A percentile compares a stretch with the other conserved stretches of the same genome.
Conservation (phyloP, 2,329 filamentous ascomycete species). For the Exophiala oligosperma region DNA sequence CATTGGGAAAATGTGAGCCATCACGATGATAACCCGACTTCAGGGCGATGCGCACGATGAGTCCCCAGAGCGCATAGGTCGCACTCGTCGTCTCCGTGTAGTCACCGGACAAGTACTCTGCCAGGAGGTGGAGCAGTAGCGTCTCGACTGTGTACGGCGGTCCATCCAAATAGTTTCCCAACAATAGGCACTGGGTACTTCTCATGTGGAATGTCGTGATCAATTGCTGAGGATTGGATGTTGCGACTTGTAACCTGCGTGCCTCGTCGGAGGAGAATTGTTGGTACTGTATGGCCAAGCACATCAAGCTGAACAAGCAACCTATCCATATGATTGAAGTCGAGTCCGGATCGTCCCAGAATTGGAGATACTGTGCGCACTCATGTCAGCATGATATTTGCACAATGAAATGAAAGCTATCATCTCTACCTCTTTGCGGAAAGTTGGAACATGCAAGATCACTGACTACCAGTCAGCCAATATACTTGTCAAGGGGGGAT, state of each 20-base stretch:
- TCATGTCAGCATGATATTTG: not conserved
- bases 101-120: constrained; percentile 51
- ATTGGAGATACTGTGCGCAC: constrained; percentile 49
- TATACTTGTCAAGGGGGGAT: not conserved
- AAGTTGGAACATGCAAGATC: constrained; percentile 23
- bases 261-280: constrained; percentile 13
- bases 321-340: constrained; percentile 53
- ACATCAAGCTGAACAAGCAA: constrained; percentile 53
- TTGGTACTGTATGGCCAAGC: constrained; percentile 19
- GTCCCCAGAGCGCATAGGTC: constrained; percentile 33
- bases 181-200: constrained; percentile 55
- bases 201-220: constrained; percentile 33
- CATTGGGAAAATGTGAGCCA: constrained; percentile 48
- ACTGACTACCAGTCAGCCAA: constrained; percentile 10
- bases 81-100: constrained; percentile 47
- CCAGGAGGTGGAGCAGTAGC: constrained; percentile 46
- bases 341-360: constrained; percentile 52
- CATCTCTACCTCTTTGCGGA: constrained; percentile 20
- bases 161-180: constrained; percentile 39
- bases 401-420: constrained; percentile 1
- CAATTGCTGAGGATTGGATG: constrained; percentile 16
- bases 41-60: constrained; percentile 59
- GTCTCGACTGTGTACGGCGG: constrained; percentile 28
- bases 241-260: constrained; percentile 4
- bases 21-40: constrained; percentile 63